phyloP scores from a whole-genome alignment of 441 rosid genomes.

The Populus trichocarpa region DNA sequence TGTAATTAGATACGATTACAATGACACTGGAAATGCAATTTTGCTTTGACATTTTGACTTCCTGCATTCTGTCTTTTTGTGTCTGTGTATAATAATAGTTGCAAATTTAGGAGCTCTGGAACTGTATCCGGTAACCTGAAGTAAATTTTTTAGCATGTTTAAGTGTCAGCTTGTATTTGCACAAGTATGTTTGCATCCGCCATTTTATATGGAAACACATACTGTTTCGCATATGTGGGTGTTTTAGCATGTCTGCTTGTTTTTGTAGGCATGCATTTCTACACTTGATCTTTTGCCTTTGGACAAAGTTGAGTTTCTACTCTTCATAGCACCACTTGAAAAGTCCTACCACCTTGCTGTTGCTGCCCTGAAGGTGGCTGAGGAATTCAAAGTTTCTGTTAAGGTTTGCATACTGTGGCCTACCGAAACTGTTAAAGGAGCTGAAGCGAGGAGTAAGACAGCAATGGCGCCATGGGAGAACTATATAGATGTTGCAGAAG shows the following conservation, averaged over 20 bases:
- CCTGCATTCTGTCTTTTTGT: neutral
- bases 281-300: constrained; percentile 65
- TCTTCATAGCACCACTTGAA: constrained; percentile 60
- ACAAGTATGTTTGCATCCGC: neutral
- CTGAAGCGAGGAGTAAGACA: constrained; percentile 32
- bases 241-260: no score
- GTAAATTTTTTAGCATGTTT: neutral
- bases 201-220: neutral
- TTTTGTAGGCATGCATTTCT: constrained; percentile 45
- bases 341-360: constrained; percentile 41
- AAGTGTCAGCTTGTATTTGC: neutral
- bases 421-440: constrained; percentile 22
- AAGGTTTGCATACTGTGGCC: constrained; percentile 47
- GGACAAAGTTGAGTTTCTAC: constrained; percentile 77
- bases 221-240: neutral
- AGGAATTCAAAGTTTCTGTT: constrained; percentile 30
- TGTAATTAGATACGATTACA: neutral
- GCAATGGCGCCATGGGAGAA: constrained; percentile 67
- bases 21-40: neutral
- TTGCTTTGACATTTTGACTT: neutral
- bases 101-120: neutral
- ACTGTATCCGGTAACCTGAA: neutral
- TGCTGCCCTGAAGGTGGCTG: constrained; percentile 17
- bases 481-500: constrained; percentile 45
- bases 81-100: neutral